Evolutionary conservation across 768 basidiomycete genomes (phyloP), one percentile per base, ranked within the genome.

Genomic region (Tremella mesenterica): DNA sequence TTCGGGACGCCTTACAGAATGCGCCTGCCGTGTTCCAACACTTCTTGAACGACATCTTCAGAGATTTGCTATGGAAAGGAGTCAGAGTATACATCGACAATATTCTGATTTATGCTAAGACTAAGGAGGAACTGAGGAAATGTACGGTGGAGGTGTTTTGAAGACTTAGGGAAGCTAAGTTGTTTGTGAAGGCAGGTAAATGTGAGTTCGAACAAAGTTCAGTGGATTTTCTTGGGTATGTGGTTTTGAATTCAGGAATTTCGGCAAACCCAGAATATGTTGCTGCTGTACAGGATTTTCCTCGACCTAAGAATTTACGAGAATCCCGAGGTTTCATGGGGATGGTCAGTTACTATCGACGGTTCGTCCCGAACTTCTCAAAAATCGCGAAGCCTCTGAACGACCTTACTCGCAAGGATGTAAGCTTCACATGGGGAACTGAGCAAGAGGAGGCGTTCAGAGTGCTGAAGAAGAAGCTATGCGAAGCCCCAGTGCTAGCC

Each of bases 1-100:
- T 67, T 44, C 58, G 60, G 12, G 61, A 64, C 48, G 65, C 65
- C 12, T 45, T 69, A n/a, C 29, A 38, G 6, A 68, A 68, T 36
- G 64, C 60, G 2, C 66, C 64, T 7, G 44, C 58, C 5, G 36
- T 49, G 30, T 63, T 67, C 44, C 65, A 65, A 47, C 53, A 61
- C 27, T 53, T 57, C 45, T 44, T 64, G 27, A 61, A 64, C 44
- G 45, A 62, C 20, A 36, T 64, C 12, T 56, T 64, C 30, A 14
- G 36, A 6, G 61, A 60, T 16, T 28, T 65, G 4, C n/a, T 63
- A 12, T 23, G 48, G 1, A 20, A 49, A 21, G 33, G 50, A 12
- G 51, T 59, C 6, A 56, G 69, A 28, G 44, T 58, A 14, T 65
- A 57, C 38, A 49, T 65, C 18, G 61, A 64, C 44, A 51, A 64